Conservation (phyloP, 192 early-diverging fungal genomes). For the Coemansia sp. region DNA sequence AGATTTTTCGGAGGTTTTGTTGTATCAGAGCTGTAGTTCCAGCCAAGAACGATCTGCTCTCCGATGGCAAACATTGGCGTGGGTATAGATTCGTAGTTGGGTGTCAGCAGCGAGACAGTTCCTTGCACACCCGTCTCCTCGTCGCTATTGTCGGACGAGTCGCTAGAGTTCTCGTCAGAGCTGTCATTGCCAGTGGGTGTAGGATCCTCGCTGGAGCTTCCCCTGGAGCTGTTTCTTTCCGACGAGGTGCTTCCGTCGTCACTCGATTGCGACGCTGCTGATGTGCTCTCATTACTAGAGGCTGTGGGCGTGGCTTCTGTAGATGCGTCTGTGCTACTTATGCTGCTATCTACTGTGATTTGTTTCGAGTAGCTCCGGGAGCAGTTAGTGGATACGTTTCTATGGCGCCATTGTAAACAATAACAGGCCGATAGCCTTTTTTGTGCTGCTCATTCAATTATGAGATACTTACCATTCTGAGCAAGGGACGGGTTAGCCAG, state of each 20-base stretch:
- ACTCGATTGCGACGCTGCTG: background rate
- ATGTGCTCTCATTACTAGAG: background rate
- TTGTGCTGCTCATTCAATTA: background rate
- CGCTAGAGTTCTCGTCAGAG: background rate
- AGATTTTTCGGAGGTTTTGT: too few species aligned
- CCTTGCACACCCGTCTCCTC: slow-evolving; percentile 43
- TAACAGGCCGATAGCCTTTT: background rate
- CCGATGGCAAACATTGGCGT: slow-evolving; percentile 55
- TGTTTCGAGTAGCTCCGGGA: background rate
- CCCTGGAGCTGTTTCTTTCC: background rate
- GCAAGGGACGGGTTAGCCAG: slow-evolving; percentile 25
- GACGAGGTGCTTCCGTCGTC: background rate
- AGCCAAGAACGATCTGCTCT: slow-evolving; percentile 36
- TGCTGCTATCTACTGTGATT: background rate
- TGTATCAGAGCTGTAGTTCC: slow-evolving; percentile 40
- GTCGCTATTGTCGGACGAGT: slow-evolving; percentile 41
- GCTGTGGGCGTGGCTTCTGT: background rate
- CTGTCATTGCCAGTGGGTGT: slow-evolving; percentile 9
- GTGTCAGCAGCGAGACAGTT: slow-evolving; percentile 30
- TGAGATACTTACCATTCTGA: slow-evolving; percentile 32
- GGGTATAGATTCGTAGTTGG: slow-evolving; percentile 24
- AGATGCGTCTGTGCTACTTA: background rate
- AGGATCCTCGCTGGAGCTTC: slow-evolving; percentile 9
- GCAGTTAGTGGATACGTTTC: background rate
- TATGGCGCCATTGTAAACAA: background rate